Base-by-base conservation (phyloP, 306 rosid species). In the Inga leiocalycina region DNA sequence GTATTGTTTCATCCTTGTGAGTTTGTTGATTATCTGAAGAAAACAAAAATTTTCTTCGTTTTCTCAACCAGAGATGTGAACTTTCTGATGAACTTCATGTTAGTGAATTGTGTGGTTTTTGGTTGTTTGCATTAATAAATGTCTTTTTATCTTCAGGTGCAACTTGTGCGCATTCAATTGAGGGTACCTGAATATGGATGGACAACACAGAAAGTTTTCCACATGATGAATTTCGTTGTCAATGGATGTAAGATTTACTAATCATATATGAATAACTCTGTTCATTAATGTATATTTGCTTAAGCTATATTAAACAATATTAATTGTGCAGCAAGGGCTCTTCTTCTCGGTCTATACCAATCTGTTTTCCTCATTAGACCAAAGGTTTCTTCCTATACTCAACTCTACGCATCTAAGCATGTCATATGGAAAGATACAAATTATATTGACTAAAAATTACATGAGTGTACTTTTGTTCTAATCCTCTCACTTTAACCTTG, bases 191-290 rank as follows among this genome's bases (percentile, higher is more conserved):
- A 91, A 85, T 93, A 83, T 86, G 97, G 94, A 16, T 93, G 97
- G 94, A 93, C 97, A 68, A 93, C 95, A 16, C 96, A 93, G 85
- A 93, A 90, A 87, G 90, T 88, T 84, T 93, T 93, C 88, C 97
- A 93, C 86, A 87, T 91, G 91, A 90, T 93, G 97, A 93, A 93
- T 85, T 90, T 90, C 80, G 22, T 89, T 74, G 96, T 90, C 76
- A 91, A 93, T 81, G 96, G 94, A 87, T 64, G 97, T 93, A 86
- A 89, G 88, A 43, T 64, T 14, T 16, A 24, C 30, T 9, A 73
- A 48, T 43, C 34, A 22, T 71, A 24, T 78, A 30, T 37, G 48
- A 54, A 49, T 43, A 77, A 8, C 11, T 65, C 48, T 54, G 6
- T 14, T 41, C 8, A 51, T 10, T 44, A 44, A 44, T 44, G 12